Base-by-base conservation (phyloP, 2,329 filamentous ascomycete species). In the Dactylellina cionopaga region DNA sequence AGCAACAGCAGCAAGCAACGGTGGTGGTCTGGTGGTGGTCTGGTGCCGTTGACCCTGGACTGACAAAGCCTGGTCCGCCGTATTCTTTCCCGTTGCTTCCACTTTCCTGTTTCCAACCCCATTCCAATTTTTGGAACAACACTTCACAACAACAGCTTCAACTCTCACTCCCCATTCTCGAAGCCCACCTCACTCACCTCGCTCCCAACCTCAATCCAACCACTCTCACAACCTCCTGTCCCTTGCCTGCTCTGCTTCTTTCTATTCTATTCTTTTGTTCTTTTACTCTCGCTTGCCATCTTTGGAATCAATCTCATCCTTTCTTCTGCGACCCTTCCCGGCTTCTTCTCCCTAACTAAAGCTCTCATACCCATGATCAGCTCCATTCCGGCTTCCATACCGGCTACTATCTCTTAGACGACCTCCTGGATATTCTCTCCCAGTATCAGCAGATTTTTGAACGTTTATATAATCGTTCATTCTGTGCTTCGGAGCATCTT, bases 21-120 rank as follows among this genome's bases (percentile, higher is more conserved):
- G n/a, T n/a, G n/a, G n/a, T n/a, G n/a, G n/a, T n/a, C n/a, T n/a
- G n/a, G n/a, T n/a, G n/a, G n/a, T 15, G 35, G 5, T 33, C 13
- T 39, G 46, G 39, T 63, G 47, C 41, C 39, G 51, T 56, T 70
- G 65, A 63, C 65, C 55, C 65, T 70, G 56, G 41, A 70, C 56
- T 70, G 65, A 70, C 63, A 68, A 44, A 29, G n/a, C 33, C 43
- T 49, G 62, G 62, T 15, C 33, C 9, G 41, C 24, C 37, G 54
- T 9, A 64, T 71, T 71, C 66, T 41, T 71, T 71, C 66, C 66
- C 58, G 51, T 51, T 54, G 63, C 59, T 65, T 65, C 52, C 68
- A 72, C 68, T 59, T 72, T 58, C 68, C 64, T 70, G 35, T 17
- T 37, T 49, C 60, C 49, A 10, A n/a, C n/a, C n/a, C n/a, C n/a